phyloP scores from a whole-genome alignment of 1,284 basidiomycete species.

The Puccinia coronata region DNA sequence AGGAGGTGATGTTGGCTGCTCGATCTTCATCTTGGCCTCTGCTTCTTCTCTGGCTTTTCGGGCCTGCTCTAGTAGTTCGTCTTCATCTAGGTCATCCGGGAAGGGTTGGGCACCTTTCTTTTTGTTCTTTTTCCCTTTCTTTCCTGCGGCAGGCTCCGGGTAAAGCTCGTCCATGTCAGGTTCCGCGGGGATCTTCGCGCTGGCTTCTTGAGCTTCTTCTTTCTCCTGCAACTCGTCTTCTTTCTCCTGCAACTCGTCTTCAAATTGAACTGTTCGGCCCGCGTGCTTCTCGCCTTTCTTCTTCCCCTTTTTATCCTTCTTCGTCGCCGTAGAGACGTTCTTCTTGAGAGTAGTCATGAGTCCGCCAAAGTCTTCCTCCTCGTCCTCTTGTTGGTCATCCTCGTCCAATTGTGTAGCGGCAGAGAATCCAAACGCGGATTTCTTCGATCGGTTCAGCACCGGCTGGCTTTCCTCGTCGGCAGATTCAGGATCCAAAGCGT shows the following conservation, averaged over 20 bases:
- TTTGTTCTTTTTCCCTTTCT: conserved; percentile 36
- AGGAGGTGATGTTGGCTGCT: conserved; percentile 22
- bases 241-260: conserved; percentile 4
- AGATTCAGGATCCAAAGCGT: background rate
- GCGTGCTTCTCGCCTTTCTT: background rate
- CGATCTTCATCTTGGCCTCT: conserved; percentile 17
- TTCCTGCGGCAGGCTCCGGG: conserved; percentile 27
- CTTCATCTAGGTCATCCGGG: conserved; percentile 44
- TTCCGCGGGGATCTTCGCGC: background rate
- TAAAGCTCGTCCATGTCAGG: conserved; percentile 46
- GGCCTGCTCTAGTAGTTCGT: conserved; percentile 41
- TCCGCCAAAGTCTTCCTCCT: conserved; percentile 38
- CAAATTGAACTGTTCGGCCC: background rate
- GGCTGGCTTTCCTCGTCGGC: background rate
- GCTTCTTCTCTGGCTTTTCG: conserved; percentile 47
- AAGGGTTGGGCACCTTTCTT: conserved; percentile 24
- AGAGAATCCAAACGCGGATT: conserved; percentile 27
- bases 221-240: conserved; percentile 1
- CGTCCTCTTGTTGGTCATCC: background rate
- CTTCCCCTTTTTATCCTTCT: conserved; percentile 31
- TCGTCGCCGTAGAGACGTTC: conserved; percentile 2
- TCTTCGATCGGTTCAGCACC: background rate
- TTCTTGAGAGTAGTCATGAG: conserved; percentile 42
- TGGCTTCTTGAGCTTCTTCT: background rate
- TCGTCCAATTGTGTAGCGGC: background rate